These are phyloP conservation scores for Coemansia sp. DNA, from an alignment of 192 early-diverging fungal species.

Conservation along the genomic window DNA sequence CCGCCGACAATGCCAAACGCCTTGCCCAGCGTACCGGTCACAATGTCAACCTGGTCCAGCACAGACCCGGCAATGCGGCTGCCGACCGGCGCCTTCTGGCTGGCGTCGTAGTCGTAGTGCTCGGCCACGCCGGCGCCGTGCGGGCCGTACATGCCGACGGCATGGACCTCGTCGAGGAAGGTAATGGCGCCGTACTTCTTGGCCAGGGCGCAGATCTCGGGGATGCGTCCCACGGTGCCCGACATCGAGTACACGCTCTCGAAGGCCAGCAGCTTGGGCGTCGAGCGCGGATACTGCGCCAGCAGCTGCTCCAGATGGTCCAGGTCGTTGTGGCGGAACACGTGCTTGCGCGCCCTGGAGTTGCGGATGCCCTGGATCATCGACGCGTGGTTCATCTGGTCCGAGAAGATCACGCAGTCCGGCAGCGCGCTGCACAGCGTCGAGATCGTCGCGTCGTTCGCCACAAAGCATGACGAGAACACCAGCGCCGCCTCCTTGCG, in stretches of 20 bases:
- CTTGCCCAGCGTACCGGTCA: constrained; percentile 96
- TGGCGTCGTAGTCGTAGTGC: constrained; percentile 83
- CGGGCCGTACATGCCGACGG: constrained; percentile 98
- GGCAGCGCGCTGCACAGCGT: constrained; percentile 87
- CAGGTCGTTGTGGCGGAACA: constrained; percentile 94
- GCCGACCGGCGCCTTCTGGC: constrained; percentile 49
- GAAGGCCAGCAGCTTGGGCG: constrained; percentile 94
- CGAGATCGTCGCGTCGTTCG: constrained; percentile 94
- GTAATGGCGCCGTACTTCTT: constrained; percentile 96
- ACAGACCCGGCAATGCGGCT: constrained; percentile 56
- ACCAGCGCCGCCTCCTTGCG: constrained; percentile 88
- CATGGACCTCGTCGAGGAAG: constrained; percentile 96
- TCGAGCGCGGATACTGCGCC: constrained; percentile 73
- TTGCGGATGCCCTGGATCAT: constrained; percentile 98
- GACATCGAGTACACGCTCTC: constrained; percentile 99
- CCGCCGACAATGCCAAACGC: constrained; percentile 97
- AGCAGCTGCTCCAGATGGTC: constrained; percentile 85
- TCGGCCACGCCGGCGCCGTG: constrained; percentile 93
- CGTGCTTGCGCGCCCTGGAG: constrained; percentile 81
- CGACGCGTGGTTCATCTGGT: constrained; percentile 94
- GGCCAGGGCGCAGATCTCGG: constrained; percentile 84
- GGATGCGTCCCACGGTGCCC: constrained; percentile 89
- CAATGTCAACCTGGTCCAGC: constrained; percentile 90
- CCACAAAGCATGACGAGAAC: constrained; percentile 97
- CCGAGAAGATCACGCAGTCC: constrained; percentile 92